Evolutionary conservation across 768 basidiomycete species (phyloP), one percentile per base, ranked within the genome.

Genomic region (Lactarius pseudohatsudake): DNA sequence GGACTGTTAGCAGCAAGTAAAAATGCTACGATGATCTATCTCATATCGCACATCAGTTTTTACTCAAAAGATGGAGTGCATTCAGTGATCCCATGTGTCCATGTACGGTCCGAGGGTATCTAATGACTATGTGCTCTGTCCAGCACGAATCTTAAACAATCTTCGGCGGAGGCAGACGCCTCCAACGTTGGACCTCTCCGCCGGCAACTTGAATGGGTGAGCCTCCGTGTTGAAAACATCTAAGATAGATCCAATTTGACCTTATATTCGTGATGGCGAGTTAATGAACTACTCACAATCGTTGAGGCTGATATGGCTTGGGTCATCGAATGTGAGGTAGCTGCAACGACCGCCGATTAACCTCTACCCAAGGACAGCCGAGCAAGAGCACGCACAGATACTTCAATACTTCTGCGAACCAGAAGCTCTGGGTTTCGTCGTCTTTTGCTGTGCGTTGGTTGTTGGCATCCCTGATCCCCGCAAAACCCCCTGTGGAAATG

Each of bases 381-480:
- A 32, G 4, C 38, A 36, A 50, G 7, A 53, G 2, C 20, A 73
- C 72, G 72, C 62, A 91, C 86, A 91, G 70, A 72, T 91, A 91
- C 74, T 91, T 91, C 73, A 91, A 75, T 50, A 88, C 87, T 76
- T 92, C 90, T 0, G 85, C 88, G 66, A 89, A 91, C 86, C 80
- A 81, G 75, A 85, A 92, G 70, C 86, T 89, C 75, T 86, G 80
- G 70, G 82, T 87, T 66, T 86, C 84, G 70, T 91, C 85, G 22
- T 85, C 80, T 65, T 75, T 75, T 8, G 71, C 74, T 30, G 78
- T 74, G 10, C 74, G 72, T 36, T 70, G 72, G 61, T 82, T 75
- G 66, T 85, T 80, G 6, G 90, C 87, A 65, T 91, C 81, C 55
- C 78, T 75, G 66, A 91, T 74, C 0, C 84, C 86, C 0, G 83